A percentile compares a stretch with the other conserved stretches of the same genome.
phyloP scores from a whole-genome alignment of 805 yeast genomes.

The Hanseniaspora meyeri region DNA sequence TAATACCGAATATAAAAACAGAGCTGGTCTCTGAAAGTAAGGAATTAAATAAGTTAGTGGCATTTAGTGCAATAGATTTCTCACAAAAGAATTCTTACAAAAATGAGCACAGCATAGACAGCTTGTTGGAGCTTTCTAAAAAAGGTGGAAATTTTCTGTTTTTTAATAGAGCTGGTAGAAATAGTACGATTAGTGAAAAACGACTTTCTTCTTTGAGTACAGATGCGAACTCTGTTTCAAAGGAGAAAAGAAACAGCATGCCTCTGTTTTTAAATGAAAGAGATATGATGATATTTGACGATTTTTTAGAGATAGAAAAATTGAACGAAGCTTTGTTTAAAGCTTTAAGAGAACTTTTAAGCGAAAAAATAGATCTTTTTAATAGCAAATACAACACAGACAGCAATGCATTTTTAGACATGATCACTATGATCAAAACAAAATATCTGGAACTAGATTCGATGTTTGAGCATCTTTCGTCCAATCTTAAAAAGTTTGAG shows the following conservation, averaged over 20 bases:
- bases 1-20: slow-evolving; percentile 1
- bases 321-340: slow-evolving; percentile 8
- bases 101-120: background rate
- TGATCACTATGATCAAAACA: background rate
- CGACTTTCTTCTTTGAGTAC: slow-evolving; percentile 3
- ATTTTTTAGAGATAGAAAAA: slow-evolving; percentile 11
- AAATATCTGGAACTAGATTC: background rate
- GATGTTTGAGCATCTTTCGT: background rate
- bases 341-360: slow-evolving; percentile 6
- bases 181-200: slow-evolving; percentile 8
- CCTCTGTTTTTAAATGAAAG: slow-evolving; percentile 7
- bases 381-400: background rate
- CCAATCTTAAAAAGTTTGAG: background rate
- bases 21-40: background rate
- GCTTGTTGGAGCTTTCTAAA: background rate
- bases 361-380: slow-evolving; percentile 7
- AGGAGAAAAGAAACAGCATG: background rate
- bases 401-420: background rate
- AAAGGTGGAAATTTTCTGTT: slow-evolving; percentile 5
- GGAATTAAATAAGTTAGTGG: slow-evolving; percentile 1
- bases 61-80: slow-evolving; percentile 4
- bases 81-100: background rate
- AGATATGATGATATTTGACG: slow-evolving; percentile 13
- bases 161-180: background rate
- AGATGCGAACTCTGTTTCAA: background rate